Evolutionary conservation across 345 rosid species (phyloP).

Genomic region (Xanthoceras sorbifolium): DNA sequence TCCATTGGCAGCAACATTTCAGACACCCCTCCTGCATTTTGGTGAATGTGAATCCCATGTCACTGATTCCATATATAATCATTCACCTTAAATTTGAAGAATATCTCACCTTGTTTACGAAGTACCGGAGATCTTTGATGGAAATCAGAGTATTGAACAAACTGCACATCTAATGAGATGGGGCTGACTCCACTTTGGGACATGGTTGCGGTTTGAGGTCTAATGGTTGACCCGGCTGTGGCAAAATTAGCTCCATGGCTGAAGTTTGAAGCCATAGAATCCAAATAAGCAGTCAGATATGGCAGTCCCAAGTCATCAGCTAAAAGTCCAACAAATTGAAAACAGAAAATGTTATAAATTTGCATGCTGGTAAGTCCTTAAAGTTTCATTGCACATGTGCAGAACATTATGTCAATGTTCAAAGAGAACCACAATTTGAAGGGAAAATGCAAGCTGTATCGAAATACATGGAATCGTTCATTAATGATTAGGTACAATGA

Average conservation of each 20-base stretch:
- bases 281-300: constrained; percentile 54
- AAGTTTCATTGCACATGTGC: too few species aligned
- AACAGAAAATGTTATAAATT: not conserved
- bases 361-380: not conserved
- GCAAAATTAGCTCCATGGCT: constrained; percentile 89
- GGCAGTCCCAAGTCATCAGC: constrained; percentile 57
- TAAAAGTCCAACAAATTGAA: constrained; percentile 20
- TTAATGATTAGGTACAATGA: too few species aligned
- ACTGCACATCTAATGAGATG: constrained; percentile 64
- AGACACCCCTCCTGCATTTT: constrained; percentile 38
- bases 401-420: too few species aligned
- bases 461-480: too few species aligned
- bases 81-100: not conserved
- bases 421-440: too few species aligned
- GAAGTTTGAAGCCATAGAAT: constrained; percentile 68
- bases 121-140: constrained; percentile 38
- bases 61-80: not conserved
- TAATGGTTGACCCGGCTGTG: constrained; percentile 71
- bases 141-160: constrained; percentile 61
- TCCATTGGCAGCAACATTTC: constrained; percentile 48
- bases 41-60: not conserved
- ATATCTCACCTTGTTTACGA: constrained; percentile 42
- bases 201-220: constrained; percentile 60
- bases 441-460: too few species aligned
- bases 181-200: constrained; percentile 70